Conservation (phyloP, 495 filamentous ascomycete species). For the Amphirosellinia nigrospora region DNA sequence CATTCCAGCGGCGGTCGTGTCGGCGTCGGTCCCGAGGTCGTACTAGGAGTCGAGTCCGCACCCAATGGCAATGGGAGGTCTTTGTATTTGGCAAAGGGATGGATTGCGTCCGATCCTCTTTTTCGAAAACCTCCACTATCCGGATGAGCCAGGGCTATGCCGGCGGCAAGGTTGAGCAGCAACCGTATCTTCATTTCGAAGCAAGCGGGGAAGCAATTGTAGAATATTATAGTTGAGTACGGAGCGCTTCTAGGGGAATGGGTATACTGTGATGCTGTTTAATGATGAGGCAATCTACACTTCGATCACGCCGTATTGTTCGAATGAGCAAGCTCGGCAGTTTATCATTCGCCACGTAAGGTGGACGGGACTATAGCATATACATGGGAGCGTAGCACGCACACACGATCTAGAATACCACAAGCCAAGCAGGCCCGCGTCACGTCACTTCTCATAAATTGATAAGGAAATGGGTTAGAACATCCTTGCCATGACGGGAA, state of each 20-base stretch:
- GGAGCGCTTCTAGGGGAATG: neutral
- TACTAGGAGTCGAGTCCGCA: slow-evolving; percentile 15
- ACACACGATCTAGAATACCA: no score
- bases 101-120: slow-evolving; percentile 17
- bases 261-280: neutral
- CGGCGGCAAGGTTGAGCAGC: slow-evolving; percentile 30
- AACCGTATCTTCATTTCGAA: slow-evolving; percentile 9
- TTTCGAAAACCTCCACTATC: slow-evolving; percentile 3
- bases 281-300: neutral
- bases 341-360: neutral
- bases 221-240: neutral
- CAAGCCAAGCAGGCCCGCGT: no score
- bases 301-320: neutral
- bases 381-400: neutral
- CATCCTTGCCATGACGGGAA: no score
- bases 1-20: slow-evolving; percentile 52
- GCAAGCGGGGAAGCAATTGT: neutral
- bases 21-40: slow-evolving; percentile 19
- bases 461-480: no score
- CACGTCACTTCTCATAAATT: no score
- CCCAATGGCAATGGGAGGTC: slow-evolving; percentile 25
- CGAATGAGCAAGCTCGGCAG: neutral
- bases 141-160: slow-evolving; percentile 28
- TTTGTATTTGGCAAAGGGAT: slow-evolving; percentile 36
- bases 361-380: neutral